These are phyloP conservation scores for Neodidymelliopsis sp. DNA, from an alignment of 2,329 filamentous ascomycete species.

Conservation along the genomic window DNA sequence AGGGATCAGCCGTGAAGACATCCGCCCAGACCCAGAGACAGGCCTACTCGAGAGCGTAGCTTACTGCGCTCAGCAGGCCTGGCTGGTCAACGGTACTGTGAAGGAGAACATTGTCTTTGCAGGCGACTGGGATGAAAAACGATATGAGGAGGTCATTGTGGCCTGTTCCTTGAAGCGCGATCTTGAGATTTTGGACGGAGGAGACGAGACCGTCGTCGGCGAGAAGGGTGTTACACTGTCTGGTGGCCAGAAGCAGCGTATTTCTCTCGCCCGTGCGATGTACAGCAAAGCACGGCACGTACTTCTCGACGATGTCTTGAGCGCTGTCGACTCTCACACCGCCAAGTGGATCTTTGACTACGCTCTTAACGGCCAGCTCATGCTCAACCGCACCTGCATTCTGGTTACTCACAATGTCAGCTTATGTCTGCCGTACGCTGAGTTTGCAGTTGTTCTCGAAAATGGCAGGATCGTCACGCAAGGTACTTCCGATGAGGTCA, in stretches of 20 bases:
- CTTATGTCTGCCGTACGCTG: constrained; percentile 81
- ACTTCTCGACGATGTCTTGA: constrained; percentile 92
- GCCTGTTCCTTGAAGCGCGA: constrained; percentile 93
- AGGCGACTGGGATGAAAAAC: constrained; percentile 76
- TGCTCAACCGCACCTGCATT: constrained; percentile 89
- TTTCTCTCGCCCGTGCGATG: constrained; percentile 94
- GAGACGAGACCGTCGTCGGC: constrained; percentile 91
- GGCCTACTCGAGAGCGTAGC: constrained; percentile 90
- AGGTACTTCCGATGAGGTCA: constrained; percentile 79
- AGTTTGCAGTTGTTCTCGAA: constrained; percentile 83
- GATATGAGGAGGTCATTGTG: constrained; percentile 87
- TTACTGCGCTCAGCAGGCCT: constrained; percentile 95
- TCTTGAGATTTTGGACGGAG: constrained; percentile 87
- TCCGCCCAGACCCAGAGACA: constrained; percentile 81
- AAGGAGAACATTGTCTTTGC: constrained; percentile 96
- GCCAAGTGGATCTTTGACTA: constrained; percentile 98
- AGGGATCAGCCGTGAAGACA: constrained; percentile 83
- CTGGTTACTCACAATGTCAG: constrained; percentile 94
- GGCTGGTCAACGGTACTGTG: constrained; percentile 95
- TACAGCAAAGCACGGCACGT: constrained; percentile 94
- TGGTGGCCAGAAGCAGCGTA: constrained; percentile 96
- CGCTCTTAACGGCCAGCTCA: constrained; percentile 87
- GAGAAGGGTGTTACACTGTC: constrained; percentile 98
- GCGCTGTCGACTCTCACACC: constrained; percentile 95
- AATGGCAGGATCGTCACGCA: constrained; percentile 82